These are phyloP conservation scores for Ploettnerulaceae sp. DNA, from an alignment of 2,329 filamentous ascomycete species.

Conservation along the genomic window DNA sequence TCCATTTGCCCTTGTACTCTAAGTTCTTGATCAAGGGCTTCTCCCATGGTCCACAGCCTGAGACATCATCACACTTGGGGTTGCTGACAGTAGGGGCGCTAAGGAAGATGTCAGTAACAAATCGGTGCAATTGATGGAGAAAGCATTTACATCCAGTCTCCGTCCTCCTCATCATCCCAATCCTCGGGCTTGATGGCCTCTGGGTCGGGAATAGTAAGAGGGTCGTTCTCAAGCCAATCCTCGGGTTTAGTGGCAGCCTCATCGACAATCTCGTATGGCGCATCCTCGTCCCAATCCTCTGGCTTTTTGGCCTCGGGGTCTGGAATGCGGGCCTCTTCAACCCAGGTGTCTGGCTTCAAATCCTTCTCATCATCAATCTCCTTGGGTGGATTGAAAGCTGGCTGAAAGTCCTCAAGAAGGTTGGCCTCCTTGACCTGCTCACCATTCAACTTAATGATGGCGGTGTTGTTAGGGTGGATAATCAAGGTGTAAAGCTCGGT, in stretches of 20 bases:
- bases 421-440: constrained; percentile 82
- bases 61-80: constrained; percentile 89
- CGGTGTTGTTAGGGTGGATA: constrained; percentile 94
- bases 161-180: constrained; percentile 99
- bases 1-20: constrained; percentile 98
- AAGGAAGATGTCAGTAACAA: background rate
- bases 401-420: constrained; percentile 89
- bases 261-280: constrained; percentile 92
- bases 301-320: constrained; percentile 95
- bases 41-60: constrained; percentile 91
- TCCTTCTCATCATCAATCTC: constrained; percentile 96
- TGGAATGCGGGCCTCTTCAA: constrained; percentile 84
- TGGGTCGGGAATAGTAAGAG: constrained; percentile 77
- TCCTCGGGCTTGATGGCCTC: constrained; percentile 97
- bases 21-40: constrained; percentile 86
- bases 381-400: constrained; percentile 86
- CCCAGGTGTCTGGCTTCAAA: constrained; percentile 92
- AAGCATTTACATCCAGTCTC: constrained; percentile 68
- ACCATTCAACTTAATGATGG: constrained; percentile 86
- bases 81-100: constrained; percentile 77
- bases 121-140: background rate
- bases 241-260: constrained; percentile 86
- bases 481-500: constrained; percentile 95
- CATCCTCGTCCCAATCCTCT: constrained; percentile 98
- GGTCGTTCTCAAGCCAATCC: constrained; percentile 93